Base-by-base conservation (phyloP, 148 eudicot genomes). In the Talinum fruticosum region DNA sequence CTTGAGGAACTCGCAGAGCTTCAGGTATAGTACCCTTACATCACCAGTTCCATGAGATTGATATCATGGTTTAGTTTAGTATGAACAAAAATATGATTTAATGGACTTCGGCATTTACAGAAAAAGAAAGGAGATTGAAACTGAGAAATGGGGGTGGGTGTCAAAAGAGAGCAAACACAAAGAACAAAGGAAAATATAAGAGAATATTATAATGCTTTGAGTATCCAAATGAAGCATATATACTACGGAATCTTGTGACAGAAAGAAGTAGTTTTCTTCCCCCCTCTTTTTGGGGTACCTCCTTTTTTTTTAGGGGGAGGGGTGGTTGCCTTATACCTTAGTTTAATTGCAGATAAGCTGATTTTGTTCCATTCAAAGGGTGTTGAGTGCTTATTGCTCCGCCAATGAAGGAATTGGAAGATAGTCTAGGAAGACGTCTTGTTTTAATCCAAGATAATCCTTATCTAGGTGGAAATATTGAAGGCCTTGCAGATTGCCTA, bases 1-100 rank as follows among this genome's bases (percentile, higher is more conserved):
- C 93, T 96, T 3, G 99, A 96, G 87, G 99, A 96, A 87, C 97
- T 96, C 34, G 76, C 98, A 45, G 86, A 93, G 82, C 84, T 96
- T 83, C 98, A 96, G 97, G 99, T 96, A 84, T 36, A 2, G 44
- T 62, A 13, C 41, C 54, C 45, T 72, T 35, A 33, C 23, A 41
- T 19, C 76, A 21, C 10, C 5, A 32, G 29, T 51, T 26, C 65
- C 49, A 23, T 51, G 0, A 5, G 10, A n/a, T 5, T 71, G 59
- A 68, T 37, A 19, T 37, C n/a, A n/a, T 68, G 72, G 36, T n/a
- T n/a, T 68, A 68, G 29, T 68, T 68, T 23, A 68, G 29, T 19
- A 35, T 68, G 45, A 19, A 68, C 12, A 5, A 66, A 59, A 6
- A 6, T 59, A n/a, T 62, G 66, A 62, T 28, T 41, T 41, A 41